phyloP scores from a whole-genome alignment of 2,329 filamentous ascomycete genomes.

The Malbranchea zuffiana region DNA sequence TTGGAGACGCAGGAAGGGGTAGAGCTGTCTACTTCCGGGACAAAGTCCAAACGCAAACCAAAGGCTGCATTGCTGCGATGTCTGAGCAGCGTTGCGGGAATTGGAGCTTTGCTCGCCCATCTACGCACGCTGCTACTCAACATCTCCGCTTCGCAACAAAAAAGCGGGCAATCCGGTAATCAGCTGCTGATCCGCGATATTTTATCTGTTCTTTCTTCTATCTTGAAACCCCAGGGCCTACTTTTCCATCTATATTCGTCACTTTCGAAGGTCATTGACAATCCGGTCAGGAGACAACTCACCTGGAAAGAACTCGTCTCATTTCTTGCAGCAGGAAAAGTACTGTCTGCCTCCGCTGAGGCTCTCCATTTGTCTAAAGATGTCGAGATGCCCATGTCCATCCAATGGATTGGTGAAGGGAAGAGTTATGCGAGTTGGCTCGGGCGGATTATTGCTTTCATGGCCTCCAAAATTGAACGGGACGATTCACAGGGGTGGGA shows the following conservation, averaged over 20 bases:
- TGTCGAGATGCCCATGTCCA: slow-evolving; percentile 17
- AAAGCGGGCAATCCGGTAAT: slow-evolving; percentile 26
- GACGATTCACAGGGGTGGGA: slow-evolving; percentile 23
- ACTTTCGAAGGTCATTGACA: slow-evolving; percentile 31
- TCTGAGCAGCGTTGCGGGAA: slow-evolving; percentile 61
- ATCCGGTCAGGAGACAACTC: slow-evolving; percentile 38
- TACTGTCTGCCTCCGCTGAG: slow-evolving; percentile 49
- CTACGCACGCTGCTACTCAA: slow-evolving; percentile 48
- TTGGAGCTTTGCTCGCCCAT: slow-evolving; percentile 66
- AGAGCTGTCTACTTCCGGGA: slow-evolving; percentile 12
- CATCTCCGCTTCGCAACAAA: slow-evolving; percentile 18
- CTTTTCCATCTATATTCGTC: slow-evolving; percentile 37
- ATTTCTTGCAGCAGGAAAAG: slow-evolving; percentile 49
- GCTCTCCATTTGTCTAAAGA: slow-evolving; percentile 33
- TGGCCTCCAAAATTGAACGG: slow-evolving; percentile 35
- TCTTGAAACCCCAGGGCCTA: slow-evolving; percentile 37
- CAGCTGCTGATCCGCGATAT: slow-evolving; percentile 26
- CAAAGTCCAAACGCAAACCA: slow-evolving; percentile 17
- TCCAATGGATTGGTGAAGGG: slow-evolving; percentile 55
- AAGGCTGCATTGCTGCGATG: slow-evolving; percentile 48
- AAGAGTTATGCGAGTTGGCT: slow-evolving; percentile 60
- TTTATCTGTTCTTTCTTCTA: slow-evolving; percentile 27
- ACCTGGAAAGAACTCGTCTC: slow-evolving; percentile 55
- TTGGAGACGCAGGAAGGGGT: slow-evolving; percentile 39
- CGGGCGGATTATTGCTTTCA: slow-evolving; percentile 47